These are phyloP conservation scores for Penicillium sp. DNA, from an alignment of 2,329 filamentous ascomycete genomes.

Conservation along the genomic window DNA sequence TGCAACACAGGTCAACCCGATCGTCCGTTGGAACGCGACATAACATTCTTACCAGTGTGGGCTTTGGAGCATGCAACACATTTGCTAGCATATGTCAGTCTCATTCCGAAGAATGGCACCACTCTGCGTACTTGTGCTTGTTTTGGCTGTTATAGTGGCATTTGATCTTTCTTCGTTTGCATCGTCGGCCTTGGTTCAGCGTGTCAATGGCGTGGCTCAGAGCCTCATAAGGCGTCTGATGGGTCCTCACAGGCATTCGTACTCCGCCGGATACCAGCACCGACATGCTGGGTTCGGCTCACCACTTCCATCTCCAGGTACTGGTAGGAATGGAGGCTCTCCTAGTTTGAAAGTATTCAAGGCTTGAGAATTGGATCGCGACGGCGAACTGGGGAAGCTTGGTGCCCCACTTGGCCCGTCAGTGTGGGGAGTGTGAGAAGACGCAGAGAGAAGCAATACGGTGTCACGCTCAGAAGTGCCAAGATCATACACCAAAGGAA, in stretches of 20 bases:
- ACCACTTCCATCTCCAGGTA: neutral
- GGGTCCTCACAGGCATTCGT: slow-evolving; percentile 12
- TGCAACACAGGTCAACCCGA: slow-evolving; percentile 1
- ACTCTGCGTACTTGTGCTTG: slow-evolving; percentile 1
- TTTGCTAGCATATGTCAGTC: slow-evolving; percentile 5
- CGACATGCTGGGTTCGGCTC: neutral
- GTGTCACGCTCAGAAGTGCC: too few relatives aligned
- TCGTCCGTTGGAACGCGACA: neutral
- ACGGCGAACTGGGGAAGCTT: too few relatives aligned
- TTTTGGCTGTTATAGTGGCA: slow-evolving; percentile 11
- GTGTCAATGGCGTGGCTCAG: neutral
- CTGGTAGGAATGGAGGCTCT: too few relatives aligned
- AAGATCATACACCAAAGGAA: too few relatives aligned
- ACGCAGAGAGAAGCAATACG: too few relatives aligned
- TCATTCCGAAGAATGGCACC: too few relatives aligned
- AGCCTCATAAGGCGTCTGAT: neutral
- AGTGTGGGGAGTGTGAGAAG: too few relatives aligned
- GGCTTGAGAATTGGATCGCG: too few relatives aligned
- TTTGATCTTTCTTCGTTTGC: slow-evolving; percentile 15
- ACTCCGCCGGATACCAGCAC: slow-evolving; percentile 1
- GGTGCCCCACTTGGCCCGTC: too few relatives aligned
- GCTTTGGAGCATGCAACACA: slow-evolving; percentile 14
- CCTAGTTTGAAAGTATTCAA: too few relatives aligned
- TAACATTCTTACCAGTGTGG: slow-evolving; percentile 10
- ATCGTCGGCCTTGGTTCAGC: slow-evolving; percentile 9